Evolutionary conservation across 2,329 filamentous ascomycete genomes (phyloP), one percentile per base, ranked within the genome.

Genomic region (Colletotrichum camelliae): DNA sequence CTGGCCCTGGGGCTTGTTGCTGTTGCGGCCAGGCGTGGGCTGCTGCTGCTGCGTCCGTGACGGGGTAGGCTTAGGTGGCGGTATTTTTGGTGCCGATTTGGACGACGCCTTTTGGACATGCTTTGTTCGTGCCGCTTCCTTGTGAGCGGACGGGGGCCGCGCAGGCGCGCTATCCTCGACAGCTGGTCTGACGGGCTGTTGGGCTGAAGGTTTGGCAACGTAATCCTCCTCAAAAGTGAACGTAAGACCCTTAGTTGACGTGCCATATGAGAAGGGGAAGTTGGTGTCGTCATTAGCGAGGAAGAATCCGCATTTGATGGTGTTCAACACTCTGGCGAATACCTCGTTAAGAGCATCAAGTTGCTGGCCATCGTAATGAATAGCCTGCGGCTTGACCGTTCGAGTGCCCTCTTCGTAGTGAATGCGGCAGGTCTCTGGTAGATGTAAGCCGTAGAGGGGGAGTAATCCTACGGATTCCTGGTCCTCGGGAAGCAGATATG

Each of bases 401-500:
- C 81, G 81, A 29, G 82, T 83, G 37, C 81, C 79, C 27, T 84
- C 81, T 29, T 78, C 77, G 67, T 82, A 84, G 71, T 84, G 85
- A 18, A 86, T 82, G 70, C 85, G 83, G 71, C 87, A 89, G 31
- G 82, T 82, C 55, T 82, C 78, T 2, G 86, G 85, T 6, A 89
- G 80, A 12, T 80, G 75, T 2, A 84, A 80, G 24, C 84, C 82
- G 58, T 84, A 83, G 21, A 90, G 81, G 4, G 88, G 85, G 18
- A 83, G 82, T 35, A 89, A 80, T 5, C 89, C 88, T 15, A 87
- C 81, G 18, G 86, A 83, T 74, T 88, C 84, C 72, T 88, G 78
- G 72, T 92, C 90, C 79, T 92, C 90, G 0, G 84, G 78, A 2
- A 92, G 85, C 24, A 91, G 82, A 79, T 91, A 91, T 16, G 85